Evolutionary conservation across 768 basidiomycete genomes (phyloP).

Genomic region (Trametes villosa): DNA sequence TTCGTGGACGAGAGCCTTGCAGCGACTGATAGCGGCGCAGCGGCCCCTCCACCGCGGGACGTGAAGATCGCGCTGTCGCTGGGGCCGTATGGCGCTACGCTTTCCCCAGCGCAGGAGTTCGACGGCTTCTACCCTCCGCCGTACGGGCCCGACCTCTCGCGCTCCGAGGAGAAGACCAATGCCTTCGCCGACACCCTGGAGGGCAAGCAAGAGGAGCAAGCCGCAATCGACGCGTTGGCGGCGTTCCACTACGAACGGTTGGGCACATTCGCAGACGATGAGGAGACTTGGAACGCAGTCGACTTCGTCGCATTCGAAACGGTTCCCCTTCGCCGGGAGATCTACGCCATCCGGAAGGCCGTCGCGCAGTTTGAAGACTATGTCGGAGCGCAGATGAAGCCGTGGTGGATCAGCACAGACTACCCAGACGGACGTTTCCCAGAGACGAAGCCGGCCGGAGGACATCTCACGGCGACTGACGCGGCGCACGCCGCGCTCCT

Average conservation of each 20-base stretch:
- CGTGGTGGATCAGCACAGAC: conserved; percentile 78
- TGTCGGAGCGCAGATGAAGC: conserved; percentile 43
- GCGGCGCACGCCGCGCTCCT: conserved; percentile 48
- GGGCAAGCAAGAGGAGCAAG: conserved; percentile 35
- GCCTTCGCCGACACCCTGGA: conserved; percentile 41
- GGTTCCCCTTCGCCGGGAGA: conserved; percentile 67
- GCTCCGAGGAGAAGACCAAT: conserved; percentile 38
- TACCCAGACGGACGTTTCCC: conserved; percentile 57
- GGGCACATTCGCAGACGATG: conserved; percentile 52
- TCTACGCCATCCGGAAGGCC: conserved; percentile 65
- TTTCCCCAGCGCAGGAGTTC: conserved; percentile 72
- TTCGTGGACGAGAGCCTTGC: conserved; percentile 33
- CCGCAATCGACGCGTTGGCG: conserved; percentile 55
- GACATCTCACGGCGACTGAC: conserved; percentile 38
- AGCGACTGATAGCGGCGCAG: conserved; percentile 9
- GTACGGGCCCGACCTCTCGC: conserved; percentile 60
- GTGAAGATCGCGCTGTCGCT: conserved; percentile 67
- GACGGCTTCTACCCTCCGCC: conserved; percentile 77
- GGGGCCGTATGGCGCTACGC: conserved; percentile 74
- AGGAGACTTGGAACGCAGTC: conserved; percentile 55
- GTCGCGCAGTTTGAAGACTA: conserved; percentile 44
- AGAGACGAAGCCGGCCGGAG: conserved; percentile 40
- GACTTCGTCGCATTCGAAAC: conserved; percentile 81
- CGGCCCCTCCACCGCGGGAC: conserved; percentile 10
- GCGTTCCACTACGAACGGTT: conserved; percentile 70